Conservation (phyloP, 2,329 filamentous ascomycete species). For the Hypoxylon sp. region DNA sequence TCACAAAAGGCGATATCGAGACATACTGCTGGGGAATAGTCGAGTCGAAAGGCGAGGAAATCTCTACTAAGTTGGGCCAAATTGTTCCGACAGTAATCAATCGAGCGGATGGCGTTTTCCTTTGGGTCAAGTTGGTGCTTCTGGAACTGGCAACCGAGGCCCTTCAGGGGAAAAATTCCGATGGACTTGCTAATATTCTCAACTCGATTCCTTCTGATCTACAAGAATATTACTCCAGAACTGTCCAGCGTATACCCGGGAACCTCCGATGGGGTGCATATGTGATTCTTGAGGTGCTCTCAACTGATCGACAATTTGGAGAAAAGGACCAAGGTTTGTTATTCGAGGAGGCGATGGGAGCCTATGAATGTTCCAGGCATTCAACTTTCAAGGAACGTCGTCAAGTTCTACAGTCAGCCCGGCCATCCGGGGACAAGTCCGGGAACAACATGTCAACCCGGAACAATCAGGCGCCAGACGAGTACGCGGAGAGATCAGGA, state of each 20-base stretch:
- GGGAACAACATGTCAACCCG: background rate
- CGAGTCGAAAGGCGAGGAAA: background rate
- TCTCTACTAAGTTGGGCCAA: conserved; percentile 6
- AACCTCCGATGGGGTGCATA: conserved; percentile 25
- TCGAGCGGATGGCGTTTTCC: conserved; percentile 39
- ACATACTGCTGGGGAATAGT: conserved; percentile 35
- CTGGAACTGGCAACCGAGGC: conserved; percentile 29
- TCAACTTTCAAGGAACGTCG: conserved; percentile 1
- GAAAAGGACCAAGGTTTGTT: background rate
- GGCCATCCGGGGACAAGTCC: background rate
- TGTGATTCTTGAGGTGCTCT: conserved; percentile 25
- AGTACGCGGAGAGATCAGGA: background rate
- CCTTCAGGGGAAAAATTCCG: background rate
- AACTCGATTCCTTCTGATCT: conserved; percentile 31
- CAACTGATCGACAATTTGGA: background rate
- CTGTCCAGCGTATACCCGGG: conserved; percentile 31
- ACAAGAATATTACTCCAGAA: conserved; percentile 35
- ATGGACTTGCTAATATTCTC: conserved; percentile 12
- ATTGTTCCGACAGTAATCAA: conserved; percentile 25
- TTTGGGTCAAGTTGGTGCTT: conserved; percentile 40
- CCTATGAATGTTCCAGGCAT: conserved; percentile 17
- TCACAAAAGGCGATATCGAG: conserved; percentile 40
- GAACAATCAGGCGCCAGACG: background rate
- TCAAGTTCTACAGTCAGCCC: background rate
- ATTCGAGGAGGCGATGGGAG: background rate